A percentile compares a stretch with the other conserved stretches of the same genome.
Evolutionary conservation across 73 alveolate genomes (phyloP).

Genomic region (Stentor roeselii): DNA sequence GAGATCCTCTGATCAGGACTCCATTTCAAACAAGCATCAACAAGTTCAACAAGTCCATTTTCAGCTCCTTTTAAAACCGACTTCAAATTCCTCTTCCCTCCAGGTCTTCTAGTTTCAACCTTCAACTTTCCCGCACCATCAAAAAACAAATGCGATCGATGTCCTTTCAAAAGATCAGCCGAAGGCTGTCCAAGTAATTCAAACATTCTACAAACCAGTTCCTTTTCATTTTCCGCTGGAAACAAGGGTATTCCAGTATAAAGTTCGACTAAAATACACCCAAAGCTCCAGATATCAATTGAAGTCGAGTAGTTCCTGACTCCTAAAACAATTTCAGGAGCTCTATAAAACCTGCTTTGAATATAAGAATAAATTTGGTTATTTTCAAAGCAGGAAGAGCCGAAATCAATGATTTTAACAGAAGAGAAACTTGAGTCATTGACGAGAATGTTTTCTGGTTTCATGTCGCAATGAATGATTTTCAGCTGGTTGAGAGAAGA

Average conservation of each 20-base stretch:
- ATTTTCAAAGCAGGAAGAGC: slow-evolving; percentile 69
- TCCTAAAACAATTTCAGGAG: slow-evolving; percentile 96
- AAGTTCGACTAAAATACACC: slow-evolving; percentile 88
- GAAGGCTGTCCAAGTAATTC: slow-evolving; percentile 81
- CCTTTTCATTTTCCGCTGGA: slow-evolving; percentile 88
- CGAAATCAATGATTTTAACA: slow-evolving; percentile 79
- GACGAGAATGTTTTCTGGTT: slow-evolving; percentile 79
- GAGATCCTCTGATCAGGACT: not conserved
- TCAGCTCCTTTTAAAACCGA: not conserved
- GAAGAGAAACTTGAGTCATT: slow-evolving; percentile 20
- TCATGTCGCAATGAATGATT: slow-evolving; percentile 86
- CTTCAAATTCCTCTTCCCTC: not conserved
- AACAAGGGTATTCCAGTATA: slow-evolving; percentile 81
- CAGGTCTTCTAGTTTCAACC: not conserved
- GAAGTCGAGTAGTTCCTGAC: slow-evolving; percentile 78
- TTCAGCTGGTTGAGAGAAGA: slow-evolving; percentile 44
- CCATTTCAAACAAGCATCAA: not conserved
- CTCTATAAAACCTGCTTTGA: slow-evolving; percentile 89
- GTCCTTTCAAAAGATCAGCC: not conserved
- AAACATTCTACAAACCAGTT: slow-evolving; percentile 69
- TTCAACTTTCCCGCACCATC: not conserved
- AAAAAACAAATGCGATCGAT: not conserved
- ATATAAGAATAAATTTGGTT: slow-evolving; percentile 73
- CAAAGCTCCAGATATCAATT: slow-evolving; percentile 97
- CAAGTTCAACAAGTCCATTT: too few relatives aligned